phyloP scores from a whole-genome alignment of 2,329 filamentous ascomycete species.

The Zymoseptoria pseudotritici region DNA sequence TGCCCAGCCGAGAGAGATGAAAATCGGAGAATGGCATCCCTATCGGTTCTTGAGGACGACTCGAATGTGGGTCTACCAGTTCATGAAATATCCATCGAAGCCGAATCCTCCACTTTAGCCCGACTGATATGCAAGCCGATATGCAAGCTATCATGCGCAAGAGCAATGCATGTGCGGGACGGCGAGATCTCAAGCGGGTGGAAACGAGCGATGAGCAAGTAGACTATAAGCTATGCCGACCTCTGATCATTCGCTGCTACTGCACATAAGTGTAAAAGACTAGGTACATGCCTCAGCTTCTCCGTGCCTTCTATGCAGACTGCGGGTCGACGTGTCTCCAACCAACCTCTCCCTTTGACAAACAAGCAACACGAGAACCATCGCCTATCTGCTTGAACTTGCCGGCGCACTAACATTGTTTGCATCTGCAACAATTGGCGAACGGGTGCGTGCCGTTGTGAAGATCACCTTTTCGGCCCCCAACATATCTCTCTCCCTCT shows the following conservation, averaged over 20 bases:
- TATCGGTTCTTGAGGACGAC: not conserved
- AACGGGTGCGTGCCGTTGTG: not conserved
- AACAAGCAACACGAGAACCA: not conserved
- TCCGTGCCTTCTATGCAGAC: constrained; percentile 4
- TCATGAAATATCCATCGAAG: not conserved
- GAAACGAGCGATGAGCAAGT: constrained; percentile 6
- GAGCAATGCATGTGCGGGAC: constrained; percentile 8
- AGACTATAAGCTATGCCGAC: constrained; percentile 10
- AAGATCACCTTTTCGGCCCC: constrained; percentile 9
- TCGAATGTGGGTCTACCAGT: not conserved
- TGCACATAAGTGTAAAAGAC: constrained; percentile 8
- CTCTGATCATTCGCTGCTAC: constrained; percentile 10
- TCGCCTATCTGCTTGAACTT: not conserved
- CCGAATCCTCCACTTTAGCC: not conserved
- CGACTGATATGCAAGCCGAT: constrained; percentile 1
- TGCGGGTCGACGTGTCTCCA: constrained; percentile 2
- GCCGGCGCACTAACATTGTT: not conserved
- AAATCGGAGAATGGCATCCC: not conserved
- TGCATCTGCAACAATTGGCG: not conserved
- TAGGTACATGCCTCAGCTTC: not conserved
- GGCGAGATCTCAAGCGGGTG: constrained; percentile 9
- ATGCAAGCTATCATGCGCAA: constrained; percentile 18
- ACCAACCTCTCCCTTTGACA: not conserved
- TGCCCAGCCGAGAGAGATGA: not conserved
- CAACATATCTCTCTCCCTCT: constrained; percentile 1